Evolutionary conservation across 192 early-diverging fungal species (phyloP), one percentile per base, ranked within the genome.

Genomic region (Dissophora ornata): DNA sequence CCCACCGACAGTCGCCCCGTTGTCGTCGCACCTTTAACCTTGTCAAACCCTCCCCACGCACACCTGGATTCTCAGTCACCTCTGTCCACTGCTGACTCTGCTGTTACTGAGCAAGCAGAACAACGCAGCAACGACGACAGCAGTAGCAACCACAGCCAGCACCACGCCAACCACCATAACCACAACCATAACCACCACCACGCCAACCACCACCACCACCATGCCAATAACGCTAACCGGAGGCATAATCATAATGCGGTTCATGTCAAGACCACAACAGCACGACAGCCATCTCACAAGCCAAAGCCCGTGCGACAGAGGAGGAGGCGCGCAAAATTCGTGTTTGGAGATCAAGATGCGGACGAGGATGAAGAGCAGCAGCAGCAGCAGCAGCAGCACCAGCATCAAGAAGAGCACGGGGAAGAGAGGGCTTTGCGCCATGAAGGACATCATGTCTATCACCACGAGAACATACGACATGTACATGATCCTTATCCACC

Each of bases 311-410:
- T 42, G 0, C 18, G 42, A 15, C 21, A n/a, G 4, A 12, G 68
- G 25, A 41, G 42, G 13, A 44, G 60, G 12, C 44, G 61, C 25
- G 54, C 69, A 32, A 71, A 71, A 24, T 71, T 71, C 62, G 69
- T 57, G 0, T 63, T 34, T 42, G 69, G 69, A 32, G 21, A 51
- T 3, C 9, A 44, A n/a, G 44, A 47, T 16, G 50, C 45, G 19
- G 10, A 58, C 15, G 67, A 47, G 13, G 29, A 50, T 2, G 46
- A 69, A 28, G 22, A 21, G 53, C 18, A 51, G 49, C 34, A 52
- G 49, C 46, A 29, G 1, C 46, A 9, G 26, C 6, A 13, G 13
- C 36, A 13, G 13, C 36, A 38, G 36, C 13, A 38, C 36, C 36
- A 38, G 13, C 36, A n/a, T n/a, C n/a, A n/a, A n/a, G n/a, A 18